Conservation (phyloP, 345 rosid species). For the Gossypium arboreum region DNA sequence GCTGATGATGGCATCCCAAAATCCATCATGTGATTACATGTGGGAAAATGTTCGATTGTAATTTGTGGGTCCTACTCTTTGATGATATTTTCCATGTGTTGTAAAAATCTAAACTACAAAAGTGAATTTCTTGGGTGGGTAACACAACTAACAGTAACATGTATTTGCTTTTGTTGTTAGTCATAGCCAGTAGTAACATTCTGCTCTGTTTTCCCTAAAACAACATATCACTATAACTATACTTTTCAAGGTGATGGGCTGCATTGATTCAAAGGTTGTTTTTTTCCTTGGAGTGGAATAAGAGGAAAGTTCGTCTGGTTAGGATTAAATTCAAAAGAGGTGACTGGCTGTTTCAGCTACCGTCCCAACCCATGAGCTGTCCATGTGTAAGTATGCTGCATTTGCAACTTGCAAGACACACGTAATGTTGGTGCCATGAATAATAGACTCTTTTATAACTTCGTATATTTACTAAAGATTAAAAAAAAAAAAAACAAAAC, state of each 20-base stretch:
- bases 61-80: slow-evolving; percentile 25
- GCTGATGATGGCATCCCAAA: slow-evolving; percentile 33
- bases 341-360: background rate
- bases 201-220: too few relatives aligned
- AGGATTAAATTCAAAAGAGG: background rate
- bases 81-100: slow-evolving; percentile 40
- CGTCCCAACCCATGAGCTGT: slow-evolving; percentile 32
- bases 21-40: slow-evolving; percentile 65
- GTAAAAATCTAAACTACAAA: slow-evolving; percentile 31
- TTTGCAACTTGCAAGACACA: background rate
- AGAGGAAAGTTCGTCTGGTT: slow-evolving; percentile 35
- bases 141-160: slow-evolving; percentile 10
- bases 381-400: slow-evolving; percentile 24
- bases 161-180: slow-evolving; percentile 28
- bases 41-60: slow-evolving; percentile 26
- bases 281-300: slow-evolving; percentile 26
- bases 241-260: background rate
- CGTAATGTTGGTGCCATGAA: background rate
- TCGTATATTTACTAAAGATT: background rate
- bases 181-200: background rate
- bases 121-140: background rate
- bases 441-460: background rate
- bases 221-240: too few relatives aligned
- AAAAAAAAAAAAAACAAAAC: background rate
- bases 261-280: background rate